Evolutionary conservation across 1,284 basidiomycete species (phyloP).

Genomic region (Cutaneotrichosporon sp.): DNA sequence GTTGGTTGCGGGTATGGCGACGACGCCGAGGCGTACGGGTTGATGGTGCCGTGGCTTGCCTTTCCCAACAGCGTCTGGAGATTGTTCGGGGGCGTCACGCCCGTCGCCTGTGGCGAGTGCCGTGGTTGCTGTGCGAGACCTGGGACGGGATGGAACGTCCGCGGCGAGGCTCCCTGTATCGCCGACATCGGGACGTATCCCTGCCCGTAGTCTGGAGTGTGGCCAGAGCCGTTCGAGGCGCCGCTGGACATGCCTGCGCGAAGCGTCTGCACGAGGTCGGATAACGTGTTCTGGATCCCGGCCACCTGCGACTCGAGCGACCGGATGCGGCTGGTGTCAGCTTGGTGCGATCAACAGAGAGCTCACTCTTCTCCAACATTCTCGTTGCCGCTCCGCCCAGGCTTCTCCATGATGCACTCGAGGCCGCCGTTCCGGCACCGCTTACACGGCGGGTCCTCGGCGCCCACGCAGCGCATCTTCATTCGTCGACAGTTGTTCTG

Average conservation of each 20-base stretch:
- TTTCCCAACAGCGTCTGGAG: conserved; percentile 14
- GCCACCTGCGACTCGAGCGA: conserved; percentile 80
- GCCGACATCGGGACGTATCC: neutral
- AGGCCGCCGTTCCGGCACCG: conserved; percentile 81
- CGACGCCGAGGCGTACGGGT: conserved; percentile 14
- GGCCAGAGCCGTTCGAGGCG: conserved; percentile 30
- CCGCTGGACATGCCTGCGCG: conserved; percentile 33
- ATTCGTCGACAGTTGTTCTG: conserved; percentile 53
- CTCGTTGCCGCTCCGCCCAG: conserved; percentile 63
- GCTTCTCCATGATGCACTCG: conserved; percentile 89
- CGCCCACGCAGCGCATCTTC: conserved; percentile 66
- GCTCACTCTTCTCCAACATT: conserved; percentile 72
- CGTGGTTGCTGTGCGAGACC: conserved; percentile 12
- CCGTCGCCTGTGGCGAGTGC: neutral
- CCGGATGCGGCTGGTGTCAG: conserved; percentile 70
- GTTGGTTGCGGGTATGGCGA: conserved; percentile 6
- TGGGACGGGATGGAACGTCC: conserved; percentile 14
- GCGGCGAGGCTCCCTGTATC: neutral
- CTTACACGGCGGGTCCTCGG: conserved; percentile 90
- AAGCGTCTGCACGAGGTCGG: conserved; percentile 67
- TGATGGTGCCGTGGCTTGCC: conserved; percentile 12
- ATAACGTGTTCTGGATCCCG: conserved; percentile 73
- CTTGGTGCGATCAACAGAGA: neutral
- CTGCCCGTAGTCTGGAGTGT: conserved; percentile 26
- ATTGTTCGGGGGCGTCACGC: conserved; percentile 2